Base-by-base conservation (phyloP, 202 grass and related monocot species). In the Setaria italica region DNA sequence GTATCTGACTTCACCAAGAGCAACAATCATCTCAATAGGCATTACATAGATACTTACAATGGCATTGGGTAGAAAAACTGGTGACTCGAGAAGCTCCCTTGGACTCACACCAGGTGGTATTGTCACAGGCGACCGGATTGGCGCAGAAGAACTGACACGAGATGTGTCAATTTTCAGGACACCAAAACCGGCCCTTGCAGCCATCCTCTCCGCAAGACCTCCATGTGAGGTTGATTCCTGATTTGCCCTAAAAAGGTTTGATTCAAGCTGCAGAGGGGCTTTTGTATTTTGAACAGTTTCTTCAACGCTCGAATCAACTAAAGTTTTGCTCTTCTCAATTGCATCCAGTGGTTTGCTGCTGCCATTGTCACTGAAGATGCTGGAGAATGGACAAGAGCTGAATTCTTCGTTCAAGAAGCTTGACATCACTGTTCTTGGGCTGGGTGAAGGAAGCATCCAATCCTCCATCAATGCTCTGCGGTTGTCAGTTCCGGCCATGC, bases 91-190 rank as follows among this genome's bases (percentile, higher is more conserved):
- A 79, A 99, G 79, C 68, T 92, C 88, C 69, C 88, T 94, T 4
- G 90, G 93, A 58, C 96, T 99, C 51, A 95, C 86, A 81, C 96
- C 93, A n/a, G 96, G 85, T 15, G 96, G 90, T 65, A 99, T 99
- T 34, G 80, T 91, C 86, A 99, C 77, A 12, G 93, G 95, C n/a
- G 93, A 95, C 41, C 82, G 84, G n/a, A 89, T 79, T 34, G 82
- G 74, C 15, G 71, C 45, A 53, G 91, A 94, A 72, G 79, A 88
- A 50, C 85, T 67, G 53, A 88, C 64, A 62, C 78, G 86, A 57
- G 81, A 89, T 20, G 82, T 97, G 80, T 94, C 86, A 41, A 94
- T 91, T 78, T 94, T 90, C 2, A 93, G 88, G 17, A 84, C 69
- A 65, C 84, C 69, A 33, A 97, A 92, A 29, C 95, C 90, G 0